These are phyloP conservation scores for Ceratocystis diversiconidia DNA, from an alignment of 2,329 filamentous ascomycete genomes.

Conservation along the genomic window DNA sequence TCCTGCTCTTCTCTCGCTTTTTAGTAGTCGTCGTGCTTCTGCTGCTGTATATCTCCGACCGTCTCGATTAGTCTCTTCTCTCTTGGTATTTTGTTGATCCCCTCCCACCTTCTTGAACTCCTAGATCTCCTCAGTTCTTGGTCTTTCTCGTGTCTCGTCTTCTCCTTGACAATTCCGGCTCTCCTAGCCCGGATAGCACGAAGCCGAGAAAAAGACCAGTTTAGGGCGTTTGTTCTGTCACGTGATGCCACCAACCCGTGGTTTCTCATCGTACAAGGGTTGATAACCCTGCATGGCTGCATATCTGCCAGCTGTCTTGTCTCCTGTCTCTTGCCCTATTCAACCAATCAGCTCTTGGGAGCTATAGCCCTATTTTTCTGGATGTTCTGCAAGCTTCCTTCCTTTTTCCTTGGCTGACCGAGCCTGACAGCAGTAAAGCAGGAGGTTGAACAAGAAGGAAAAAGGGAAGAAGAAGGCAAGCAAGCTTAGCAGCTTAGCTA, in stretches of 20 bases:
- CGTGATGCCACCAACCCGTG: not conserved
- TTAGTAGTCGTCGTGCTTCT: too few relatives aligned
- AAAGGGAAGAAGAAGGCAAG: not conserved
- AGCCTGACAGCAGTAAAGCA: not conserved
- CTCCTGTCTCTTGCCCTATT: not conserved
- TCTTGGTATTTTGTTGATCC: too few relatives aligned
- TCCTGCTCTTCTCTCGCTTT: not conserved
- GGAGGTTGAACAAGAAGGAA: not conserved
- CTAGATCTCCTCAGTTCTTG: too few relatives aligned
- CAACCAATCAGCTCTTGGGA: not conserved
- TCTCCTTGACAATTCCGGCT: too few relatives aligned
- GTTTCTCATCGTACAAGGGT: not conserved
- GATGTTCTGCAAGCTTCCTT: not conserved
- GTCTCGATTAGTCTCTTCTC: too few relatives aligned
- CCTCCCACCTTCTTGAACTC: too few relatives aligned
- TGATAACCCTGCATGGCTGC: not conserved
- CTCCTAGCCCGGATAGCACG: too few relatives aligned
- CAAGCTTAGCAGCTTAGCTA: not conserved
- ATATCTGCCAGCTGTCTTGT: not conserved
- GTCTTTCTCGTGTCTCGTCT: too few relatives aligned
- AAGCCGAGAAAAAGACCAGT: too few relatives aligned
- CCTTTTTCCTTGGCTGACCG: not conserved
- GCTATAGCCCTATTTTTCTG: conserved; percentile 1
- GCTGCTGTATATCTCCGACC: too few relatives aligned
- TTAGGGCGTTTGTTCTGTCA: not conserved